phyloP scores from a whole-genome alignment of 441 rosid genomes.

The Sinapis alba region DNA sequence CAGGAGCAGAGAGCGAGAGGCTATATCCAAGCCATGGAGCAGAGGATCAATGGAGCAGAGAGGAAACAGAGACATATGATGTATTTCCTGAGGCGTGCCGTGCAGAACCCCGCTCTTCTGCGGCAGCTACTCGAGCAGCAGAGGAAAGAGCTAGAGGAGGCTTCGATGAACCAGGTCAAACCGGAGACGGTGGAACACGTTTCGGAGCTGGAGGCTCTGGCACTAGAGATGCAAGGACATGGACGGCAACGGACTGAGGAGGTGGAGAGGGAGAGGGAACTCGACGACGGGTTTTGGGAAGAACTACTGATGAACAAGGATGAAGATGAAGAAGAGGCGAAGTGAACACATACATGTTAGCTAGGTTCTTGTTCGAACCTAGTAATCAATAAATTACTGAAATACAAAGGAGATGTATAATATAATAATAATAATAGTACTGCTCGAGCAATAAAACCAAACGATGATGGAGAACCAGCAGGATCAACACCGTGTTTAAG shows the following conservation, averaged over 20 bases:
- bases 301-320: constrained; percentile 54
- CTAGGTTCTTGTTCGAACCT: constrained; percentile 49
- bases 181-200: constrained; percentile 53
- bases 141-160: constrained; percentile 65
- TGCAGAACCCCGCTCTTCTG: constrained; percentile 61
- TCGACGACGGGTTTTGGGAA: constrained; percentile 89
- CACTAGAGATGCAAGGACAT: constrained; percentile 82
- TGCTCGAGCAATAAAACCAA: not conserved
- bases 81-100: constrained; percentile 78
- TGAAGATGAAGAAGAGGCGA: constrained; percentile 40
- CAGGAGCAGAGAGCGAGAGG: constrained; percentile 69
- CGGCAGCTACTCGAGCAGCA: constrained; percentile 55
- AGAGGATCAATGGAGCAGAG: constrained; percentile 68
- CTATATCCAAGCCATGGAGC: constrained; percentile 67
- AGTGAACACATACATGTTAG: constrained; percentile 53
- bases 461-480: not conserved
- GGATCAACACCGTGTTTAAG: not conserved
- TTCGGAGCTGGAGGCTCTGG: constrained; percentile 81
- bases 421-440: not conserved
- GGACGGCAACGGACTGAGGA: constrained; percentile 43
- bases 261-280: constrained; percentile 54
- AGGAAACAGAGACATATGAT: constrained; percentile 85
- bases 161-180: constrained; percentile 52
- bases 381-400: not conserved
- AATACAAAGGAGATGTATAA: not conserved